Conservation (phyloP, 257 asterid genomes). For the Fraxinus anomala region DNA sequence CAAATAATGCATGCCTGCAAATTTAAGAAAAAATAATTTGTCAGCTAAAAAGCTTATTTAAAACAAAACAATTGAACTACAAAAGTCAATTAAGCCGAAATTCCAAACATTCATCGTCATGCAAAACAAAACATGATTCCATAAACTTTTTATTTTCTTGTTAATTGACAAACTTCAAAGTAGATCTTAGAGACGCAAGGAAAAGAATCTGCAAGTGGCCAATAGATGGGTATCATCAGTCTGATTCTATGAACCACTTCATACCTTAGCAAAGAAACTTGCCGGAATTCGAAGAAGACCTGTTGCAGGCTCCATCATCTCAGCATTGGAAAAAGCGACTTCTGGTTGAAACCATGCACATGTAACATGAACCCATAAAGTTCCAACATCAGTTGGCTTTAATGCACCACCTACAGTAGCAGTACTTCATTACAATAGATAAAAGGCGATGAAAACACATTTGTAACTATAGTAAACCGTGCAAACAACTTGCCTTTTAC, state of each 20-base stretch:
- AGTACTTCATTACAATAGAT: constrained; percentile 24
- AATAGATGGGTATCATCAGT: constrained; percentile 10
- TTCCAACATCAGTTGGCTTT: constrained; percentile 82
- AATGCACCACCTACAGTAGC: constrained; percentile 86
- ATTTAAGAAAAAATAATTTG: constrained; percentile 23
- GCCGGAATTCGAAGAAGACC: constrained; percentile 78
- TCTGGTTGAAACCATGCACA: constrained; percentile 98
- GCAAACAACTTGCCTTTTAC: constrained; percentile 69
- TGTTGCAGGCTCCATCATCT: constrained; percentile 92
- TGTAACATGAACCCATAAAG: constrained; percentile 91
- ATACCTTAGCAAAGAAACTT: constrained; percentile 69
- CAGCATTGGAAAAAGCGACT: constrained; percentile 67
- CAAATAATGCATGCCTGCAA: constrained; percentile 83
- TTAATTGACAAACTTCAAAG: constrained; percentile 12
- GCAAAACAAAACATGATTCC: neutral
- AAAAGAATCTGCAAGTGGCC: constrained; percentile 14
- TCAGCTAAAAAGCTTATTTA: neutral
- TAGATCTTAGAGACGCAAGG: constrained; percentile 21
- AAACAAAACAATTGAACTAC: constrained; percentile 13
- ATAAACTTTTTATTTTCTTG: neutral
- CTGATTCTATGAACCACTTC: constrained; percentile 19
- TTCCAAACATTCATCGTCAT: constrained; percentile 18
- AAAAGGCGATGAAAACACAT: constrained; percentile 14
- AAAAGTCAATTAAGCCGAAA: constrained; percentile 14
- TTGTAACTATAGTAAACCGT: constrained; percentile 15